Percentiles rank a stretch among this genome's conserved stretches.
Evolutionary conservation across 2,329 filamentous ascomycete genomes (phyloP).

Genomic region (Colletotrichum sp.): DNA sequence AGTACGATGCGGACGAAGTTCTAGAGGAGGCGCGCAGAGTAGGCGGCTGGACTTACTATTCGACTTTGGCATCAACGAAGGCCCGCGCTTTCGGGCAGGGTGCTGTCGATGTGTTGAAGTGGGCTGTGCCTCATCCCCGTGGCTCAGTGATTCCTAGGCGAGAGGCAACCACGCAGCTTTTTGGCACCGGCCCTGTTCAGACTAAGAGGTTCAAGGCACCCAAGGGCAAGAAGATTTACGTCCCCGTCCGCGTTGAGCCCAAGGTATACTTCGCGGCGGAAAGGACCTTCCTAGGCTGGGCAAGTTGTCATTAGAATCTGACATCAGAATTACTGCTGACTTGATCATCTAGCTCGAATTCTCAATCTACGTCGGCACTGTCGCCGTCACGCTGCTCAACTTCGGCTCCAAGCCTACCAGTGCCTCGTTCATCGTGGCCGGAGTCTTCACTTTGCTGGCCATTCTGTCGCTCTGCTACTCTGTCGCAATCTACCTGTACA

Average conservation of each 20-base stretch:
- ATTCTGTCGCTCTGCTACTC: constrained; percentile 81
- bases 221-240: constrained; percentile 90
- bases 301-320: constrained; percentile 44
- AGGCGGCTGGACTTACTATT: constrained; percentile 79
- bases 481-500: constrained; percentile 84
- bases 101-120: constrained; percentile 49
- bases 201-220: constrained; percentile 72
- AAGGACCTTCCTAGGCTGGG: constrained; percentile 94
- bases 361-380: constrained; percentile 89
- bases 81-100: constrained; percentile 46
- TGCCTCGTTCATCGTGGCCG: constrained; percentile 71
- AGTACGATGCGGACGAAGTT: constrained; percentile 76
- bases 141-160: constrained; percentile 62
- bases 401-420: constrained; percentile 67
- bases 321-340: constrained; percentile 20
- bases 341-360: constrained; percentile 76
- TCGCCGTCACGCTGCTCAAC: constrained; percentile 84
- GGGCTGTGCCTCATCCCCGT: constrained; percentile 61
- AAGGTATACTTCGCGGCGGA: constrained; percentile 98
- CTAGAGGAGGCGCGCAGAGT: constrained; percentile 79
- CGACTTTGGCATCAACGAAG: constrained; percentile 58
- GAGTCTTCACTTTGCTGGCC: constrained; percentile 83
- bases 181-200: constrained; percentile 60
- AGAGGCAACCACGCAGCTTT: constrained; percentile 57
- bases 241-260: constrained; percentile 93